Evolutionary conservation across 2,329 filamentous ascomycete species (phyloP).

Genomic region (Alternaria brassicae): DNA sequence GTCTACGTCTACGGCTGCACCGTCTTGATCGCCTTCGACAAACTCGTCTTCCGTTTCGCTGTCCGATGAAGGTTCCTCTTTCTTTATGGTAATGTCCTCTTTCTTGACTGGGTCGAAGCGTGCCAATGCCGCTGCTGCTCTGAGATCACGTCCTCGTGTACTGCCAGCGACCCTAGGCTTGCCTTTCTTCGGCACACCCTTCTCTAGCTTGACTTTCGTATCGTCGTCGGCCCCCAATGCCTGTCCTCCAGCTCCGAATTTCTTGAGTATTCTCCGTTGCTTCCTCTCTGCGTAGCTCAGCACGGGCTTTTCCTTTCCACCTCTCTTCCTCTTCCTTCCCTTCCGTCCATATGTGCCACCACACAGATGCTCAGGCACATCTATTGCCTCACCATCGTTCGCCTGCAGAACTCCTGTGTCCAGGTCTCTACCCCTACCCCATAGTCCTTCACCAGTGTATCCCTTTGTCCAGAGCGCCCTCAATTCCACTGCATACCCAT

Average conservation of each 20-base stretch:
- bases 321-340: slow-evolving; percentile 60
- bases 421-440: slow-evolving; percentile 74
- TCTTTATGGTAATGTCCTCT: slow-evolving; percentile 50
- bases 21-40: slow-evolving; percentile 45
- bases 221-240: slow-evolving; percentile 73
- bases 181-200: slow-evolving; percentile 65
- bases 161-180: slow-evolving; percentile 79
- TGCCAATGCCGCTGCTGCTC: slow-evolving; percentile 78
- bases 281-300: slow-evolving; percentile 75
- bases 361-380: slow-evolving; percentile 69
- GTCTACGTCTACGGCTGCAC: slow-evolving; percentile 69
- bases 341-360: slow-evolving; percentile 75
- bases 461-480: slow-evolving; percentile 70
- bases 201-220: slow-evolving; percentile 70
- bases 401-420: slow-evolving; percentile 51
- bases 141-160: slow-evolving; percentile 74
- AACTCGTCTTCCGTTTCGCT: slow-evolving; percentile 48
- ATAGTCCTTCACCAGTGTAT: slow-evolving; percentile 83
- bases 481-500: slow-evolving; percentile 75
- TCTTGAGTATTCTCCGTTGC: slow-evolving; percentile 74
- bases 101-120: slow-evolving; percentile 66
- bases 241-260: slow-evolving; percentile 76
- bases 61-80: slow-evolving; percentile 43
- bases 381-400: slow-evolving; percentile 31
- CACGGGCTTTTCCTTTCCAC: slow-evolving; percentile 53